Evolutionary conservation across 1,284 basidiomycete genomes (phyloP).

Genomic region (Malassezia japonica): DNA sequence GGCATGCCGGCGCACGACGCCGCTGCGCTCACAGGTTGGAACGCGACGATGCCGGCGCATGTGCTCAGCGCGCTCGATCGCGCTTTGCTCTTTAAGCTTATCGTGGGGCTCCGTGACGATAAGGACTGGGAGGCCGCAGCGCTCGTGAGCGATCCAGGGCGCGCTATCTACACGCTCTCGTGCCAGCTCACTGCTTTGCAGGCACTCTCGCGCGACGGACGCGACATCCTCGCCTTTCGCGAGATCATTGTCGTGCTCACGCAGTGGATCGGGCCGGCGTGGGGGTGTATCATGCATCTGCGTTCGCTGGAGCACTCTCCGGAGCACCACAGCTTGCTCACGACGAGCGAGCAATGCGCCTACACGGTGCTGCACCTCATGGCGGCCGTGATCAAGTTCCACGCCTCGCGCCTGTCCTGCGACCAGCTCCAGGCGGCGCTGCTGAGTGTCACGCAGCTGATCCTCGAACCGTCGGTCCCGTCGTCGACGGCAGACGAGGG

Average conservation of each 20-base stretch:
- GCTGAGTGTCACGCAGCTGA: background rate
- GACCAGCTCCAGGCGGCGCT: conserved; percentile 4
- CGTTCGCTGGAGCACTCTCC: conserved; percentile 17
- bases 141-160: conserved; percentile 18
- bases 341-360: conserved; percentile 28
- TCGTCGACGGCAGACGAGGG: background rate
- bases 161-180: conserved; percentile 21
- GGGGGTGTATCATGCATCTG: conserved; percentile 32
- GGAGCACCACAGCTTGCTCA: conserved; percentile 13
- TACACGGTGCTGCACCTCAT: conserved; percentile 30
- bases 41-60: conserved; percentile 1
- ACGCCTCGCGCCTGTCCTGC: conserved; percentile 22
- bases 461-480: background rate
- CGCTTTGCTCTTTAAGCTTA: conserved; percentile 32
- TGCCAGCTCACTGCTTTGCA: conserved; percentile 34
- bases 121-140: conserved; percentile 17
- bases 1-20: background rate
- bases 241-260: conserved; percentile 28
- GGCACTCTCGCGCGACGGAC: conserved; percentile 38
- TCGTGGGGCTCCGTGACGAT: conserved; percentile 21
- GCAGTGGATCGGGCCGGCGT: conserved; percentile 27
- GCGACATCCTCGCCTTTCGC: conserved; percentile 37
- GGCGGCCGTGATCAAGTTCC: conserved; percentile 40
- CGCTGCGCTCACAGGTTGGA: background rate
- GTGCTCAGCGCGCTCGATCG: conserved; percentile 25